A percentile compares a stretch with the other conserved stretches of the same genome.
Conservation (phyloP, 2,329 filamentous ascomycete genomes). For the Diaporthe vexans region DNA sequence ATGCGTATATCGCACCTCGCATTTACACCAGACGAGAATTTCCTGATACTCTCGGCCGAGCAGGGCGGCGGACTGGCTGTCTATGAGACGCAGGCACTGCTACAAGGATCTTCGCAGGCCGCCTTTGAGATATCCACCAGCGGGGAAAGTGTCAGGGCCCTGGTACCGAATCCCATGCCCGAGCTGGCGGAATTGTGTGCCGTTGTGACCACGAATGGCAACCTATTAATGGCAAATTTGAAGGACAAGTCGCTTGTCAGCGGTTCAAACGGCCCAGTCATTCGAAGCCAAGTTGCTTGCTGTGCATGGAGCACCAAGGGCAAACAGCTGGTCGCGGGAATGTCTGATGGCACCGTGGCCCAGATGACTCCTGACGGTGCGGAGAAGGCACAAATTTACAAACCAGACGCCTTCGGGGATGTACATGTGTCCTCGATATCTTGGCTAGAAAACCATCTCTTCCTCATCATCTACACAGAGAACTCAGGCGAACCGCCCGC, state of each 20-base stretch:
- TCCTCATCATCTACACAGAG: slow-evolving; percentile 84
- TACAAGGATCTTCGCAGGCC: slow-evolving; percentile 75
- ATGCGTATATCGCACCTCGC: slow-evolving; percentile 87
- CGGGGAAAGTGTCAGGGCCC: slow-evolving; percentile 77
- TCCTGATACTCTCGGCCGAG: slow-evolving; percentile 86
- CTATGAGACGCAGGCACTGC: slow-evolving; percentile 80
- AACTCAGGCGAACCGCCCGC: slow-evolving; percentile 69
- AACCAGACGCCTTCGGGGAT: slow-evolving; percentile 76
- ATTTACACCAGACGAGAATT: slow-evolving; percentile 91
- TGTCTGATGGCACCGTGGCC: slow-evolving; percentile 82
- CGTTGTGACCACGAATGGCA: slow-evolving; percentile 83
- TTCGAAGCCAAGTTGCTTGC: slow-evolving; percentile 84
- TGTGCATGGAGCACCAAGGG: slow-evolving; percentile 93
- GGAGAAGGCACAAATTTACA: slow-evolving; percentile 83
- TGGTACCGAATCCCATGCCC: slow-evolving; percentile 84
- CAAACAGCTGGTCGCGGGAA: slow-evolving; percentile 91
- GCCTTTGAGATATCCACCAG: slow-evolving; percentile 84
- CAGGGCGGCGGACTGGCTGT: slow-evolving; percentile 85
- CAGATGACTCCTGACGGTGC: slow-evolving; percentile 89
- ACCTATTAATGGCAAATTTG: slow-evolving; percentile 87
- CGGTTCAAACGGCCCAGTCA: slow-evolving; percentile 71
- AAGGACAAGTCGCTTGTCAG: slow-evolving; percentile 72
- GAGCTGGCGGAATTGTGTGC: slow-evolving; percentile 83
- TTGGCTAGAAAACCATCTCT: slow-evolving; percentile 91
- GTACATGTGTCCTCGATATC: slow-evolving; percentile 83